Base-by-base conservation (phyloP, 768 basidiomycete species). In the Mycena vulgaris region DNA sequence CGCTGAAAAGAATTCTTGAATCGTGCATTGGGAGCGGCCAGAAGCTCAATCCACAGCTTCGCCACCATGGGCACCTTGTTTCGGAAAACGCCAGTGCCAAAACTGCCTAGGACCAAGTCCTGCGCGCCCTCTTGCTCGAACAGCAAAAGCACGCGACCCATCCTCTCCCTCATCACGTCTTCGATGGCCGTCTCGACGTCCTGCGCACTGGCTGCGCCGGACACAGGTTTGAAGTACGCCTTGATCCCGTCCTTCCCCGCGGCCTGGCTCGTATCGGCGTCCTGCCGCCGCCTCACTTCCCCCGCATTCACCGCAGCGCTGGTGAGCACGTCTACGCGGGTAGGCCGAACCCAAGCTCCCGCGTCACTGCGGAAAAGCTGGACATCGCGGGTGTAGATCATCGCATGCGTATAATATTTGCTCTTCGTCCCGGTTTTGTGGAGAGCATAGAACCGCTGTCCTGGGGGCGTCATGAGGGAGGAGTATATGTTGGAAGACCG, bases 11-110 rank as follows among this genome's bases (percentile, higher is more conserved):
- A 85, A 31, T 82, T 68, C 69, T 80, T 78, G 77, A 90, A 95
- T n/a, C 89, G 82, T 31, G 89, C 87, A 1, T 80, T 83, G 7
- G 84, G 80, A 3, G 76, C 80, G 4, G 79, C 80, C 49, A 94
- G 79, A 31, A 93, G 79, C 61, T 93, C 89, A 51, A 84, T 87
- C 90, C 93, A 95, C 49, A 91, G 84, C 37, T 77, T 80, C 7
- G 91, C 92, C 19, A 94, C 85, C 58, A 85, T 80, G 47, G 79
- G 76, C 27, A 93, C 86, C 37, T 85, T 81, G 78, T 95, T 95
- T 63, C 83, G 83, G 80, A 94, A 95, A 3, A 92, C 93, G 3
- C 93, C 93, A 1, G 93, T 94, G 16, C 93, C 93, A 77, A 92
- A 95, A 73, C 89, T 90, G 35, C 93, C 93, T 31, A 95, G 80